Evolutionary conservation across 306 rosid genomes (phyloP), one percentile per base, ranked within the genome.

Genomic region (Begonia peltatifolia): DNA sequence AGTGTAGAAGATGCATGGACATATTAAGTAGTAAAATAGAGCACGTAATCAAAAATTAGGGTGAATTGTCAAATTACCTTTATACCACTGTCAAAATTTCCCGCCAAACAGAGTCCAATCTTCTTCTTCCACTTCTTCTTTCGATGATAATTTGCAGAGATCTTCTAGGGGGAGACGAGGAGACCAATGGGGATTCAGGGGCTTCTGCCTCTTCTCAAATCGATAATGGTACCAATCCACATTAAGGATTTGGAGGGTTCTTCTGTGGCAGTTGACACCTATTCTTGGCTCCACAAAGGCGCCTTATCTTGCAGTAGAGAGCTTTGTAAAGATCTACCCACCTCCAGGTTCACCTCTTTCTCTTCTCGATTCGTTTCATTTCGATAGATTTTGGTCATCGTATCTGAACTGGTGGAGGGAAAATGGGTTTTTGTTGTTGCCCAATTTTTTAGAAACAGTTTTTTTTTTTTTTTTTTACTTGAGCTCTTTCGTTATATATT

Each of bases 211-310:
- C 82, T 78, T 3, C 52, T 90, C 63, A 90, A 86, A 62, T 90
- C 95, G 66, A 81, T 83, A 6, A 86, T 86, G 99, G 64, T 54
- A 20, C 94, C 99, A 47, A 67, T 81, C 52, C 95, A 86, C 69
- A 64, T 90, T 41, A 86, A 75, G 71, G 95, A 90, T 18, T 61
- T 90, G 52, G 68, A 80, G 55, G 99, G 92, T 11, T 76, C 59
- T 42, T 52, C 51, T 18, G 92, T 81, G 12, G 99, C 95, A 0
- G 65, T 86, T 11, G 95, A 86, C 62, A 86, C 99, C 50, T 90
- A 86, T 59, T 90, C 95, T 58, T 90, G 99, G 97, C 95, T 90
- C 46, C 97, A 90, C 68, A 83, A 83, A 70, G 95, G 95, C 20
- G 95, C 97, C 42, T 67, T 90, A 23, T 85, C 82, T 58, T 90